Conservation (phyloP, 768 basidiomycete species). For the Kwoniella shandongensis region DNA sequence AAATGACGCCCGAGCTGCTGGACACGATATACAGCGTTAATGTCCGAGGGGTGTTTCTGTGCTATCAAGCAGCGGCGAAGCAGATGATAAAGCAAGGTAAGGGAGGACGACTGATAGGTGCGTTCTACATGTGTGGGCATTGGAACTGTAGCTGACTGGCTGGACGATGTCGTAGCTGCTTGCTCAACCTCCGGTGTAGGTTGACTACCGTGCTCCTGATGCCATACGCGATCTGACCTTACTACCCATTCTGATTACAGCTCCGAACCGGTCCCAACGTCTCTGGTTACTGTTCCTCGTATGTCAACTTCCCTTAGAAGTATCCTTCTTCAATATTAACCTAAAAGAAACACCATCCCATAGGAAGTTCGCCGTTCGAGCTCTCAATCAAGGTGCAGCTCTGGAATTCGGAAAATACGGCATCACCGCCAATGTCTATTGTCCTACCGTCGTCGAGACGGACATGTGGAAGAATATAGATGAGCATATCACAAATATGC, state of each 20-base stretch:
- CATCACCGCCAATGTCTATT: conserved; percentile 15
- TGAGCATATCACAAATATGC: not conserved
- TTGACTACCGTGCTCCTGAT: not conserved
- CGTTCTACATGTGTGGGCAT: too few species aligned
- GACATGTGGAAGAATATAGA: conserved; percentile 14
- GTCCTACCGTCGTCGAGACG: conserved; percentile 12
- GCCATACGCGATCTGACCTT: not conserved
- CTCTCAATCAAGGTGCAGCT: conserved; percentile 14
- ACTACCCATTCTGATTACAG: conserved; percentile 3
- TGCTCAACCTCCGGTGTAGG: conserved; percentile 13
- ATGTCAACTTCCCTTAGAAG: too few species aligned
- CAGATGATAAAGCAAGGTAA: conserved; percentile 16
- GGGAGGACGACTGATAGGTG: conserved; percentile 9
- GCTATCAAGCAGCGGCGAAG: conserved; percentile 16
- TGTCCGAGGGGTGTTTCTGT: conserved; percentile 12
- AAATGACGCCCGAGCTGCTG: conserved; percentile 4
- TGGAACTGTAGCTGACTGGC: too few species aligned
- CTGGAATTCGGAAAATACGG: conserved; percentile 12
- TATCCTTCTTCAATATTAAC: too few species aligned
- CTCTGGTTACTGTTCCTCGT: conserved; percentile 10
- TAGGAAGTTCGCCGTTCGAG: conserved; percentile 13
- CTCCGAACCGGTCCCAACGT: conserved; percentile 14
- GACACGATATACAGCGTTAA: conserved; percentile 10
- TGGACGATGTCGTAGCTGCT: conserved; percentile 4
- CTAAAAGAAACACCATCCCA: too few species aligned